phyloP scores from a whole-genome alignment of 2,329 filamentous ascomycete genomes.

The Fusarium xylarioides region DNA sequence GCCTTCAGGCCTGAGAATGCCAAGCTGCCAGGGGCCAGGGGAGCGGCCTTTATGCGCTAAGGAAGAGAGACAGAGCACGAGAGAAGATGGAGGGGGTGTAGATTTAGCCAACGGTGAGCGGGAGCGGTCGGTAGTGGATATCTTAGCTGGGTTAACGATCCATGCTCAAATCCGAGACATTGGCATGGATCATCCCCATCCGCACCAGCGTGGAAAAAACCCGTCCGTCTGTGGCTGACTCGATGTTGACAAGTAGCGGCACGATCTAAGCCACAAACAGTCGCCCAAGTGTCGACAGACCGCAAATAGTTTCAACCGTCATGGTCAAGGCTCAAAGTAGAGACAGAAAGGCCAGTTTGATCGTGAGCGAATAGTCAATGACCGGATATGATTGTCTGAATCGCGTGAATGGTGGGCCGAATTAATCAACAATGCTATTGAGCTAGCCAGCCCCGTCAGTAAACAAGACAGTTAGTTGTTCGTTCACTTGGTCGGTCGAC shows the following conservation, averaged over 20 bases:
- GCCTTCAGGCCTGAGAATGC: constrained; percentile 1
- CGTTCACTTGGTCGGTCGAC: neutral
- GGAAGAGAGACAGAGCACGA: neutral
- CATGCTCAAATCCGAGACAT: constrained; percentile 30
- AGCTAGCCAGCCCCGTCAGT: neutral
- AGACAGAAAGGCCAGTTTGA: neutral
- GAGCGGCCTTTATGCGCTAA: neutral
- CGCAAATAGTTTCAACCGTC: constrained; percentile 26
- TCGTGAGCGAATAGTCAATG: neutral
- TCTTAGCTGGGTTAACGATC: constrained; percentile 14
- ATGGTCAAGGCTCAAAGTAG: constrained; percentile 7
- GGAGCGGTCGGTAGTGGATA: constrained; percentile 33
- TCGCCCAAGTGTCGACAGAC: constrained; percentile 10
- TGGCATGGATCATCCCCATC: constrained; percentile 28
- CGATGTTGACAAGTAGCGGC: constrained; percentile 23
- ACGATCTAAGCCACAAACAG: constrained; percentile 29
- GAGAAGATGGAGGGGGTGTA: constrained; percentile 12
- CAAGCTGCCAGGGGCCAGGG: neutral
- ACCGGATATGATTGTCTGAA: constrained; percentile 9
- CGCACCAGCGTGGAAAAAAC: constrained; percentile 14
- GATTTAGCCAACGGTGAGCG: constrained; percentile 34
- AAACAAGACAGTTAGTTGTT: neutral
- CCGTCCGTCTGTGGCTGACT: constrained; percentile 31
- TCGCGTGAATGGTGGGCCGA: constrained; percentile 11
- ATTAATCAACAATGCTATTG: neutral